Evolutionary conservation across 371 early-diverging fungal genomes (phyloP).

Genomic region (Mycotypha africana): DNA sequence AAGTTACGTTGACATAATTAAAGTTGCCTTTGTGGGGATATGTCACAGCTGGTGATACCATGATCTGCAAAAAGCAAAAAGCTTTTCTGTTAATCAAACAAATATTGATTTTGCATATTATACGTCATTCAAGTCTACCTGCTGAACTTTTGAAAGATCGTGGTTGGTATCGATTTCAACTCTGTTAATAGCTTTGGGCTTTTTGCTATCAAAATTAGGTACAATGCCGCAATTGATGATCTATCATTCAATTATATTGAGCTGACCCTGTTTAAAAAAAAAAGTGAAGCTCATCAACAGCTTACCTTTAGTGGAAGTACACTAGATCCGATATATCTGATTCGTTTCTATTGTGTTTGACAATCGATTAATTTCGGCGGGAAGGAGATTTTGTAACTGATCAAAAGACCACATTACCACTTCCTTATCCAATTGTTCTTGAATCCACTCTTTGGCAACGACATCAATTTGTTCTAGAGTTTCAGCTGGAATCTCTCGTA

Average conservation of each 20-base stretch:
- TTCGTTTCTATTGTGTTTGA: conserved; percentile 36
- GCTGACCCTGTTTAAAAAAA: not conserved
- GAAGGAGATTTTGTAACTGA: not conserved
- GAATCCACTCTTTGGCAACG: conserved; percentile 53
- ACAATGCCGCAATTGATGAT: conserved; percentile 60
- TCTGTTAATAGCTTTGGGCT: conserved; percentile 51
- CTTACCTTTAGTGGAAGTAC: conserved; percentile 39
- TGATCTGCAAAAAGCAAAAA: conserved; percentile 28
- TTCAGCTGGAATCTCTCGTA: conserved; percentile 10
- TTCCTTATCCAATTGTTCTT: conserved; percentile 44
- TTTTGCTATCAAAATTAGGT: conserved; percentile 46
- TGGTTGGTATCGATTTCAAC: conserved; percentile 50
- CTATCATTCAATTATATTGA: too few species aligned
- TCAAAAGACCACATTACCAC: too few species aligned
- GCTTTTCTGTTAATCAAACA: too few species aligned
- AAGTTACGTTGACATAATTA: conserved; percentile 53
- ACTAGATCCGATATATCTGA: conserved; percentile 44
- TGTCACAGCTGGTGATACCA: conserved; percentile 52
- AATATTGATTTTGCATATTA: too few species aligned
- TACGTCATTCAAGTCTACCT: conserved; percentile 19
- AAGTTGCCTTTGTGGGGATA: conserved; percentile 54
- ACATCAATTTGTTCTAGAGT: conserved; percentile 21
- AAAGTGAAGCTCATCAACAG: not conserved
- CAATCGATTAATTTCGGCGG: not conserved
- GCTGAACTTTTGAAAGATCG: conserved; percentile 49